Percentiles rank a stretch among this genome's conserved stretches.
These are phyloP conservation scores for Amanita polypyramis DNA, from an alignment of 768 basidiomycete genomes.

Conservation along the genomic window DNA sequence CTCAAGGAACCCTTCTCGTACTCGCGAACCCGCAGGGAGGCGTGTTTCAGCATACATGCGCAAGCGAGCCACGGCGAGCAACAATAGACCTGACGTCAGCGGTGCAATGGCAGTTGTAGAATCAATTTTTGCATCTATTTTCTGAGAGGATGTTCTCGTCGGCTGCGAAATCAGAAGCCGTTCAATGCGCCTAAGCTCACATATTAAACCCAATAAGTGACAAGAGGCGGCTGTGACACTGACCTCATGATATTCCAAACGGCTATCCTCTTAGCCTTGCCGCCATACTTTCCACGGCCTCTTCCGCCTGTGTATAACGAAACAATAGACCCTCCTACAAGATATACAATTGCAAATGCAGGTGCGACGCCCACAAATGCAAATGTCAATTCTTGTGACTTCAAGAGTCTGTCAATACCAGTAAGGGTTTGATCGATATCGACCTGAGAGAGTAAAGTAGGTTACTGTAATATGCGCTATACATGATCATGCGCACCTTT, in stretches of 20 bases:
- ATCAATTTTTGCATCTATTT: neutral
- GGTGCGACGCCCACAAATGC: constrained; percentile 96
- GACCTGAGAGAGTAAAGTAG: constrained; percentile 38
- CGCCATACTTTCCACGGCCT: constrained; percentile 46
- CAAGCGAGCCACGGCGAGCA: constrained; percentile 60
- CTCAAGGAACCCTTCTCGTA: constrained; percentile 74
- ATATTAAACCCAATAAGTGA: neutral
- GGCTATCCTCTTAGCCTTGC: constrained; percentile 37
- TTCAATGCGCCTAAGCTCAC: constrained; percentile 46
- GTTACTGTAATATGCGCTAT: neutral
- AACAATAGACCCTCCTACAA: constrained; percentile 41
- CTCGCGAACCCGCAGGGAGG: constrained; percentile 46
- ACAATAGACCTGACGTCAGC: constrained; percentile 61
- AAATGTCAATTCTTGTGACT: constrained; percentile 91
- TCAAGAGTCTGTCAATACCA: constrained; percentile 89
- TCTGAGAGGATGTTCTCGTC: constrained; percentile 7
- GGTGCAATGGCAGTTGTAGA: constrained; percentile 28
- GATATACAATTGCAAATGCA: constrained; percentile 70
- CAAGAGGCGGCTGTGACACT: constrained; percentile 2
- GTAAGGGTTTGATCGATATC: constrained; percentile 85
- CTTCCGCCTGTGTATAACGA: constrained; percentile 39
- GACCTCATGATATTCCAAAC: constrained; percentile 69
- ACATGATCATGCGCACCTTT: constrained; percentile 41
- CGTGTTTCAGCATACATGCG: constrained; percentile 50
- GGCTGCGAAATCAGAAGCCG: constrained; percentile 50